Evolutionary conservation across 139 green algal genomes (phyloP).

Genomic region (Picochlorum sp.): DNA sequence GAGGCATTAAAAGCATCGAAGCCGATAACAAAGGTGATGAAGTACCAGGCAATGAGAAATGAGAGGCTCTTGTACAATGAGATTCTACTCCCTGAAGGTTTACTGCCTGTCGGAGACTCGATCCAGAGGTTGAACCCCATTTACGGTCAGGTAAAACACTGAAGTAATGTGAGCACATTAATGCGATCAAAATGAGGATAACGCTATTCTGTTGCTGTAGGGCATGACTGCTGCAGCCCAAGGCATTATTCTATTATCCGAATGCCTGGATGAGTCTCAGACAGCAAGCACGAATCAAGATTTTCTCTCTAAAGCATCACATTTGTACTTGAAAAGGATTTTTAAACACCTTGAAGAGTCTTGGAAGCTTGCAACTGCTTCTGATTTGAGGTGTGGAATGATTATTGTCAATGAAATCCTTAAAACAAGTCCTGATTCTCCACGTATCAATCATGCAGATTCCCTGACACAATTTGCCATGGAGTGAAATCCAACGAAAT

Average conservation of each 20-base stretch:
- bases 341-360: not conserved
- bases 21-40: constrained; percentile 1
- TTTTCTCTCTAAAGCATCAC: not conserved
- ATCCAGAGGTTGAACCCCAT: constrained; percentile 7
- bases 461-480: not conserved
- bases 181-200: no score
- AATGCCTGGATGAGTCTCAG: not conserved
- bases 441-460: not conserved
- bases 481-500: not conserved
- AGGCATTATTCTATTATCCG: not conserved
- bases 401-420: not conserved
- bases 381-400: not conserved
- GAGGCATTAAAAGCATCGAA: not conserved
- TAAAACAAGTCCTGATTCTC: not conserved
- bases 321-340: not conserved
- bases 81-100: not conserved
- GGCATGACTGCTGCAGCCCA: not conserved
- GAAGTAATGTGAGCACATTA: no score
- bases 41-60: constrained; percentile 6
- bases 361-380: constrained; percentile 1
- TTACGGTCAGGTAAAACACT: constrained; percentile 7
- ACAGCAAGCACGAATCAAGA: no score
- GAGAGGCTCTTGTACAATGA: constrained; percentile 3
- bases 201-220: not conserved
- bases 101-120: constrained; percentile 11